Evolutionary conservation across 139 green algal species (phyloP).

Genomic region (Pseudopediastrum boryanum): DNA sequence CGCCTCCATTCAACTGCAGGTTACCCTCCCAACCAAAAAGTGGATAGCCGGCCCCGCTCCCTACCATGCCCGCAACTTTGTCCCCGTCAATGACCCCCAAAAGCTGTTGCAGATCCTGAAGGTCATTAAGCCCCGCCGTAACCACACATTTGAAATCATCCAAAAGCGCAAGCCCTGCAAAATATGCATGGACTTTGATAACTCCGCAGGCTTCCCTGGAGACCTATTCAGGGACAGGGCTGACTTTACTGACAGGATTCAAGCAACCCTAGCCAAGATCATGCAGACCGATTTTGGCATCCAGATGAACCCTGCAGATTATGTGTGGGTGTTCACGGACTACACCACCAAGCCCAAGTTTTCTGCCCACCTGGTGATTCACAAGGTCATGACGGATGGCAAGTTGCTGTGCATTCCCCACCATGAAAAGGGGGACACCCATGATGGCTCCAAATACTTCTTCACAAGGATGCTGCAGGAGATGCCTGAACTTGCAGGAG

Average conservation of each 20-base stretch:
- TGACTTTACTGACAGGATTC: not conserved
- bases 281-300: not conserved
- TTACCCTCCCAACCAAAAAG: too few relatives aligned
- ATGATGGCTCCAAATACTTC: not conserved
- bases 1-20: too few relatives aligned
- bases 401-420: not conserved
- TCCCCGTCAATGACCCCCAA: too few relatives aligned
- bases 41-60: too few relatives aligned
- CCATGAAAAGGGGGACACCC: not conserved
- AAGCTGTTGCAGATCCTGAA: too few relatives aligned
- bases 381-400: not conserved
- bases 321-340: conserved; percentile 1
- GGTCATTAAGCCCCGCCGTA: not conserved
- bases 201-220: not conserved
- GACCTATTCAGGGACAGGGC: not conserved
- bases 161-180: not conserved
- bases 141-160: conserved; percentile 14
- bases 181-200: conserved; percentile 17
- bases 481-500: not conserved
- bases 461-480: not conserved
- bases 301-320: not conserved
- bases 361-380: not conserved
- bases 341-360: not conserved
- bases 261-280: conserved; percentile 1
- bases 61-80: too few relatives aligned